Conservation (phyloP, 257 asterid species). For the Plantago ovata region DNA sequence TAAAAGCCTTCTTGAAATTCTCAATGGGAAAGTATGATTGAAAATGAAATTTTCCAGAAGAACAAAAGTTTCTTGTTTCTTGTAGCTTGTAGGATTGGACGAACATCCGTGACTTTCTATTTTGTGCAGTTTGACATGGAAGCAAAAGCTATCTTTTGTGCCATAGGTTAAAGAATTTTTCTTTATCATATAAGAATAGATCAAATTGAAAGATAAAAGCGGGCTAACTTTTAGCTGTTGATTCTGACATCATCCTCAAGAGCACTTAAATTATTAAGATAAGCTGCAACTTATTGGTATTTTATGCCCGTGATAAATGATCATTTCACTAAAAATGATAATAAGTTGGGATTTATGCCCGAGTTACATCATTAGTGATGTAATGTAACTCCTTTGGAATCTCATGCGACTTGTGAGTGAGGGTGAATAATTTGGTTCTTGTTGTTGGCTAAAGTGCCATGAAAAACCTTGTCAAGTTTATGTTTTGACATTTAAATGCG, state of each 20-base stretch:
- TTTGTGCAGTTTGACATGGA: constrained; percentile 23
- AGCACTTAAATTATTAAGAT: constrained; percentile 22
- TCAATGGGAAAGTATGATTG: constrained; percentile 22
- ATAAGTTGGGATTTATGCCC: background rate
- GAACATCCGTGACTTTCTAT: constrained; percentile 19
- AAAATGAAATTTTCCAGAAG: constrained; percentile 6
- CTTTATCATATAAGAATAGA: background rate
- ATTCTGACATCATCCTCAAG: constrained; percentile 32
- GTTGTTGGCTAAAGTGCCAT: constrained; percentile 29
- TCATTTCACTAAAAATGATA: constrained; percentile 21
- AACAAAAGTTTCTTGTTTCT: constrained; percentile 21
- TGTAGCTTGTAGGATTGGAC: constrained; percentile 18
- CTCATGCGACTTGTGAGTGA: constrained; percentile 35
- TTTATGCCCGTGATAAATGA: background rate
- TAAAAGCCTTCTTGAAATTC: constrained; percentile 16
- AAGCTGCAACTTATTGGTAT: constrained; percentile 29
- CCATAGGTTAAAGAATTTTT: constrained; percentile 9
- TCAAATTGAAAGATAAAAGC: constrained; percentile 6
- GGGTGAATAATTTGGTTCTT: constrained; percentile 27
- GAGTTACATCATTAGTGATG: constrained; percentile 29
- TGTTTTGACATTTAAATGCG: constrained; percentile 29
- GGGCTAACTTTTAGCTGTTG: constrained; percentile 20
- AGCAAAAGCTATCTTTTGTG: constrained; percentile 20
- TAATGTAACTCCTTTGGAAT: constrained; percentile 38
- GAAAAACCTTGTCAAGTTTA: constrained; percentile 32